phyloP scores from a whole-genome alignment of 305 asterid species.

The Galium porrigens region DNA sequence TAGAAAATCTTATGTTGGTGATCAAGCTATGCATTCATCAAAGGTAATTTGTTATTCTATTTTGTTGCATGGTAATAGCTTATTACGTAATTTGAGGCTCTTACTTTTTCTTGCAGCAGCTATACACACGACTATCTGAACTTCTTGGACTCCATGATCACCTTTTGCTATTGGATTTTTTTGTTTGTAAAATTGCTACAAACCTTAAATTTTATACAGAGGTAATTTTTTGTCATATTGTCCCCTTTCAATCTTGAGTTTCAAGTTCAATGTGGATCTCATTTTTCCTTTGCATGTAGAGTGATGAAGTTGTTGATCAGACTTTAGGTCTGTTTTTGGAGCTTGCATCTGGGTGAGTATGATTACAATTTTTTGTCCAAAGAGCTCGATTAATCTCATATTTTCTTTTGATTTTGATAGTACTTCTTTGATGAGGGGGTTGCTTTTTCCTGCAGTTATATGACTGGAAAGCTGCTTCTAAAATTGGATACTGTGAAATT shows the following conservation, averaged over 20 bases:
- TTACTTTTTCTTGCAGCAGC: conserved; percentile 63
- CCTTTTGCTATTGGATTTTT: conserved; percentile 63
- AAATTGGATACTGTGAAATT: conserved; percentile 88
- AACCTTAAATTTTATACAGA: conserved; percentile 81
- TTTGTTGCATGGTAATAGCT: conserved; percentile 15
- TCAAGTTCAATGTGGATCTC: conserved; percentile 11
- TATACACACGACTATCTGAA: conserved; percentile 76
- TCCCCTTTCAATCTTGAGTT: conserved; percentile 12
- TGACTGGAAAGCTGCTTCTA: conserved; percentile 90
- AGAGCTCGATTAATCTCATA: neutral
- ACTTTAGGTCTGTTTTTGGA: conserved; percentile 82
- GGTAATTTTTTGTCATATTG: conserved; percentile 30
- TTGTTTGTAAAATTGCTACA: conserved; percentile 73
- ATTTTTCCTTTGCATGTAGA: conserved; percentile 31
- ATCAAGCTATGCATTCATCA: conserved; percentile 95
- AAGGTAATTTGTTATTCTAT: conserved; percentile 38
- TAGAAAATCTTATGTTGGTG: conserved; percentile 87
- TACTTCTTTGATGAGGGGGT: neutral
- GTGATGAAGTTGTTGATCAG: conserved; percentile 89
- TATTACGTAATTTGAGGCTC: conserved; percentile 19
- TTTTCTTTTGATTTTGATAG: neutral
- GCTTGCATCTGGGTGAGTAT: conserved; percentile 85
- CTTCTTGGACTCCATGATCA: conserved; percentile 97
- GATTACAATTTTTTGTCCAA: conserved; percentile 10
- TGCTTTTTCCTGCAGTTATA: conserved; percentile 39